Evolutionary conservation across 495 filamentous ascomycete species (phyloP).

Genomic region (Penicillium flavigenum): DNA sequence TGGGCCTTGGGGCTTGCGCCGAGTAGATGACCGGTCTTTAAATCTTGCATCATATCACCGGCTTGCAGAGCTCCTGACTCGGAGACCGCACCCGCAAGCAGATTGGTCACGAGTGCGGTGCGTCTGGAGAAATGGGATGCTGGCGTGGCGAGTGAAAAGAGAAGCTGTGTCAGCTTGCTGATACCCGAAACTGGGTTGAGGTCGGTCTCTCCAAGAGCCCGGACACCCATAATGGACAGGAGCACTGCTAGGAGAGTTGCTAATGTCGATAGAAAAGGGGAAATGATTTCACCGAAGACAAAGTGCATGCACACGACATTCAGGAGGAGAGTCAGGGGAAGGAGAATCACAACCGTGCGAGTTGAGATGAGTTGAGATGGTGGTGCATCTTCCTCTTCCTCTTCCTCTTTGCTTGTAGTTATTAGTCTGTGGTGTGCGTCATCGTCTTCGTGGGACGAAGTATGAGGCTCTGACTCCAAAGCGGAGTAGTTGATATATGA

Average conservation of each 20-base stretch:
- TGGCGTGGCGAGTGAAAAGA: constrained; percentile 88
- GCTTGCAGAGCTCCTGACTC: constrained; percentile 90
- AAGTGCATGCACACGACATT: constrained; percentile 78
- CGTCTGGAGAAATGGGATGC: constrained; percentile 59
- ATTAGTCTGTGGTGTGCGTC: constrained; percentile 7
- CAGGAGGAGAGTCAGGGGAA: constrained; percentile 71
- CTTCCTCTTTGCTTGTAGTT: constrained; percentile 32
- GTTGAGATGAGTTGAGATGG: constrained; percentile 77
- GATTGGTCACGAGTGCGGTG: constrained; percentile 80
- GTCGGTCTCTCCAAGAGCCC: constrained; percentile 93
- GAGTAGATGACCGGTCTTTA: constrained; percentile 93
- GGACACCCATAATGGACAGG: constrained; percentile 91
- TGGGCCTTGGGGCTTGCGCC: constrained; percentile 91
- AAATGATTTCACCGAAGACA: constrained; percentile 65
- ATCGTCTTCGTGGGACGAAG: constrained; percentile 7
- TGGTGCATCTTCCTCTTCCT: constrained; percentile 73
- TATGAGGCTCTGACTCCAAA: constrained; percentile 26
- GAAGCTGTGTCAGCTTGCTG: constrained; percentile 90
- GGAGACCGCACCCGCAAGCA: constrained; percentile 88
- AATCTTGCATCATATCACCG: constrained; percentile 96
- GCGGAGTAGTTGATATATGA: constrained; percentile 45
- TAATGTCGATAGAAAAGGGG: constrained; percentile 68
- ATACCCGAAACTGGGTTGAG: constrained; percentile 97
- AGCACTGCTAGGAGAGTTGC: constrained; percentile 86
- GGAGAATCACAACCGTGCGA: constrained; percentile 67